Conservation (phyloP, 345 rosid genomes). For the Corchorus capsularis region DNA sequence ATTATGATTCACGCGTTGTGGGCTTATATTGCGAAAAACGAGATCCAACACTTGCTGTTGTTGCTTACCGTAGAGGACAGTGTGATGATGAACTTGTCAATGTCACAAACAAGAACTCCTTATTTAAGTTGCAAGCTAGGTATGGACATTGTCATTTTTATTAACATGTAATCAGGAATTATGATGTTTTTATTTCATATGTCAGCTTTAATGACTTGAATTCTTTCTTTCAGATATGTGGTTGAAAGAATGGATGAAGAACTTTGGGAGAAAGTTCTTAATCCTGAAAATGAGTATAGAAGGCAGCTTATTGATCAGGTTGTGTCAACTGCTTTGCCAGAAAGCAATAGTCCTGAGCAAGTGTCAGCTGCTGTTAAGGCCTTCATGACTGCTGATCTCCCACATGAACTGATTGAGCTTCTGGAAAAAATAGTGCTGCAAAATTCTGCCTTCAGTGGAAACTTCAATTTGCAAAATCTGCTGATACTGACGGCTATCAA, state of each 20-base stretch:
- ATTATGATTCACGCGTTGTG: slow-evolving; percentile 92
- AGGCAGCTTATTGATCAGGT: slow-evolving; percentile 96
- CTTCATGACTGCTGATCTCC: slow-evolving; percentile 82
- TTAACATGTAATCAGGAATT: not conserved
- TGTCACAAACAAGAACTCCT: slow-evolving; percentile 91
- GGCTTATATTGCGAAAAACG: slow-evolving; percentile 98
- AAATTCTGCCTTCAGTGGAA: slow-evolving; percentile 96
- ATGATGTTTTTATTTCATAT: not conserved
- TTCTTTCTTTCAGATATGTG: slow-evolving; percentile 63
- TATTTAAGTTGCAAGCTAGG: slow-evolving; percentile 98
- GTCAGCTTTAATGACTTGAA: not conserved
- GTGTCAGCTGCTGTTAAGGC: slow-evolving; percentile 83
- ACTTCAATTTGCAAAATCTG: slow-evolving; percentile 88
- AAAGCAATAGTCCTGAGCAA: slow-evolving; percentile 85
- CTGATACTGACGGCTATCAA: slow-evolving; percentile 91
- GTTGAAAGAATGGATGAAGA: slow-evolving; percentile 97
- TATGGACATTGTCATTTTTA: slow-evolving; percentile 28
- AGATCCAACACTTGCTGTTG: slow-evolving; percentile 98
- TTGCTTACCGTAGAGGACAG: slow-evolving; percentile 94
- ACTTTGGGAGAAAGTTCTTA: slow-evolving; percentile 95
- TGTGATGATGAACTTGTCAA: slow-evolving; percentile 95
- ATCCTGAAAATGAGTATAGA: slow-evolving; percentile 75
- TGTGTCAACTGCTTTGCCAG: slow-evolving; percentile 88
- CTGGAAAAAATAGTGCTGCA: slow-evolving; percentile 94
- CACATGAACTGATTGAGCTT: slow-evolving; percentile 77